Evolutionary conservation across 768 basidiomycete species (phyloP), one percentile per base, ranked within the genome.

Genomic region (Daedalea quercina): DNA sequence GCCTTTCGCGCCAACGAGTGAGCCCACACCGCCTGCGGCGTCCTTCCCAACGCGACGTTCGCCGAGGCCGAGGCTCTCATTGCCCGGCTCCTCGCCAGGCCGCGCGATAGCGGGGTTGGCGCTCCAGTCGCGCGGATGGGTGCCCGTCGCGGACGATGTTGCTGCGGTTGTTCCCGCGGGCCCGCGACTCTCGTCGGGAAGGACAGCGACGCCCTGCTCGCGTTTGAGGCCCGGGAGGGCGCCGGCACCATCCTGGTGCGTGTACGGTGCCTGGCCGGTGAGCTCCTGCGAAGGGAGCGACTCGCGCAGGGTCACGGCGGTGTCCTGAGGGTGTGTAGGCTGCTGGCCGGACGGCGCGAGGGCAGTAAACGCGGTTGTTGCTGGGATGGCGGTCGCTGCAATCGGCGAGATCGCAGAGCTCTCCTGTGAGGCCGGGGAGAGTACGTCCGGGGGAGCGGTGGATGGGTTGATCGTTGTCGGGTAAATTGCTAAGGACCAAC

Each of bases 1-100:
- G 15, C 68, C 70, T 6, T 64, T 58, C 34, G 65, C 67, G 15
- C 78, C 79, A 0, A 77, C 76, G 11, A 80, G 68, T 0, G 75
- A 69, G 8, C 77, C 78, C 1, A 75, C 72, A 8, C 79, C 79
- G 6, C 62, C 67, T 0, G 56, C 57, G 40, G 22, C 51, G 24
- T 62, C 61, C 50, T 52, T 54, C 22, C 59, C 59, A 1, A 13
- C 28, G 7, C 40, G 25, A 3, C 31, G 9, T 24, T 46, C 44
- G 4, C 47, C 33, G 22, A 40, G 19, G 19, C 50, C 41, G 7
- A 42, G 50, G 37, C 26, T 43, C 44, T 52, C 51, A 20, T 52
- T 52, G 9, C 43, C 51, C 19, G 7, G 12, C 34, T 45, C 44
- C 3, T 52, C 51, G 12, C 51, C 31, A 9, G 28, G 42, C 3